Evolutionary conservation across 805 yeast species (phyloP).

Genomic region (Yamadazyma sp.): DNA sequence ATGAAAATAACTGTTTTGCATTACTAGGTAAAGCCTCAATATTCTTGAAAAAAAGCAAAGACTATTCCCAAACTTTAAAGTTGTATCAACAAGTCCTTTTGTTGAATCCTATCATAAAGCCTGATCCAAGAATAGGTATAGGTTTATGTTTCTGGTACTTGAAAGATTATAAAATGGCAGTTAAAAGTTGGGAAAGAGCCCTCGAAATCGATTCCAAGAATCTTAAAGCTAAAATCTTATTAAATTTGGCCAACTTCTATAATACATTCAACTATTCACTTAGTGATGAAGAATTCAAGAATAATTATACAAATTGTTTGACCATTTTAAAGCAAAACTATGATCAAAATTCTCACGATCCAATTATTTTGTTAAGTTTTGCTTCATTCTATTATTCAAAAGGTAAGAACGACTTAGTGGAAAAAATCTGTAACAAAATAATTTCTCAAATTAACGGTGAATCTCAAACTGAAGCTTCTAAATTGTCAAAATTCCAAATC

Average conservation of each 20-base stretch:
- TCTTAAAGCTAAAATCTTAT: constrained; percentile 58
- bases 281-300: constrained; percentile 59
- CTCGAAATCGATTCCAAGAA: constrained; percentile 61
- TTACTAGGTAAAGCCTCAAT: constrained; percentile 82
- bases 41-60: constrained; percentile 61
- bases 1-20: constrained; percentile 69
- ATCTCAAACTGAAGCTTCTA: constrained; percentile 15
- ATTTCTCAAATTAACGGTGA: constrained; percentile 23
- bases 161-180: constrained; percentile 74
- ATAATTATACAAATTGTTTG: constrained; percentile 58
- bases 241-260: constrained; percentile 68
- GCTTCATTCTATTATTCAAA: constrained; percentile 72
- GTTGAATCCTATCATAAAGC: constrained; percentile 71
- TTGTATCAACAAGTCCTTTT: constrained; percentile 80
- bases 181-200: constrained; percentile 78
- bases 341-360: constrained; percentile 44
- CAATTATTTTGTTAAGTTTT: constrained; percentile 62
- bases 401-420: constrained; percentile 55
- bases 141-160: constrained; percentile 93
- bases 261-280: constrained; percentile 53
- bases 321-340: constrained; percentile 39
- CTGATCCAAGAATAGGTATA: constrained; percentile 92
- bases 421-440: constrained; percentile 53
- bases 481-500: constrained; percentile 26
- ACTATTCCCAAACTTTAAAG: constrained; percentile 70